phyloP scores from a whole-genome alignment of 257 asterid species.

The Verbena officinalis region DNA sequence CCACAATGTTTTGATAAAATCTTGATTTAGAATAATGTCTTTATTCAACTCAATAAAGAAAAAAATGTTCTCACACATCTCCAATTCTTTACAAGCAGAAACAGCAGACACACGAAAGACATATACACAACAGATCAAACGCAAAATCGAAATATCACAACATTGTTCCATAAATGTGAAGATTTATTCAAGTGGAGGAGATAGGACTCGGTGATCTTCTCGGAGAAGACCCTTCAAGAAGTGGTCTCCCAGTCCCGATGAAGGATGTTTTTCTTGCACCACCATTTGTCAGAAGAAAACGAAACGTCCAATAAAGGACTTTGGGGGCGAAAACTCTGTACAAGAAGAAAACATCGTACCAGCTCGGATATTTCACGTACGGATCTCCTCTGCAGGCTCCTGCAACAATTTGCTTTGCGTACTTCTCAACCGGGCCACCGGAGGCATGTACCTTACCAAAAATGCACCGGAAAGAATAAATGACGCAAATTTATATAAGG shows the following conservation, averaged over 20 bases:
- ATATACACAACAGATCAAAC: conserved; percentile 11
- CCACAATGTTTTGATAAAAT: too few species aligned
- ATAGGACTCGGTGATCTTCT: conserved; percentile 19
- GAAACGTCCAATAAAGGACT: conserved; percentile 76
- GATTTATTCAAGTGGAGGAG: conserved; percentile 31
- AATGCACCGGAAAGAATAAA: neutral
- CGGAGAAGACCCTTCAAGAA: conserved; percentile 46
- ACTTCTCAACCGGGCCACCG: conserved; percentile 83
- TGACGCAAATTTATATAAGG: neutral
- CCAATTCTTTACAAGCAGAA: too few species aligned
- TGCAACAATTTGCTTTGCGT: conserved; percentile 68
- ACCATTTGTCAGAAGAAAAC: conserved; percentile 53
- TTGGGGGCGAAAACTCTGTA: conserved; percentile 82
- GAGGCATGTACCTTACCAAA: conserved; percentile 56
- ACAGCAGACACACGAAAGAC: neutral
- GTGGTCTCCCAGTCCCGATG: conserved; percentile 78
- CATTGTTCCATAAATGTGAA: too few species aligned
- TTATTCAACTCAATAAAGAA: too few species aligned
- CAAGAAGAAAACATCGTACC: conserved; percentile 80
- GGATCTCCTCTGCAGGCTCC: conserved; percentile 89
- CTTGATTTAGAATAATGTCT: too few species aligned
- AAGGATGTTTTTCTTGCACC: conserved; percentile 56
- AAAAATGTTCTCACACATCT: too few species aligned
- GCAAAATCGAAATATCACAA: neutral
- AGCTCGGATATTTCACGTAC: conserved; percentile 78